Conservation (phyloP, 768 basidiomycete species). For the Mycena sanguinolenta region DNA sequence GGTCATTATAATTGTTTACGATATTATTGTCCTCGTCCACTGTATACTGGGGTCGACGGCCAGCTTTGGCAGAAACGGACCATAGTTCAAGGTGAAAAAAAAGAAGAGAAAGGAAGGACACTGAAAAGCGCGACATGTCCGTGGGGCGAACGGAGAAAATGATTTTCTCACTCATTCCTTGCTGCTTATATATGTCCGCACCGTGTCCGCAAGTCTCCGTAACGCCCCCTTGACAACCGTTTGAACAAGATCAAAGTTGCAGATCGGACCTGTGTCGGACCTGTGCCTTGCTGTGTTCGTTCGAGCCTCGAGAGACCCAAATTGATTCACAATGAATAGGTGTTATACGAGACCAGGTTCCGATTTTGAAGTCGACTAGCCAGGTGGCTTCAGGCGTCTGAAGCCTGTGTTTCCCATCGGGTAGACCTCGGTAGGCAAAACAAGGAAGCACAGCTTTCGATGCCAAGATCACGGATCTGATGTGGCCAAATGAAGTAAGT, state of each 20-base stretch:
- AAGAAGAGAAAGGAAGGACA: slow-evolving; percentile 33
- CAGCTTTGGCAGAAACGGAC: slow-evolving; percentile 30
- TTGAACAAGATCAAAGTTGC: background rate
- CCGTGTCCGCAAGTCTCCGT: background rate
- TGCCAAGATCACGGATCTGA: too few relatives aligned
- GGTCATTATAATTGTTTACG: slow-evolving; percentile 34
- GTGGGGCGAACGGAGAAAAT: slow-evolving; percentile 18
- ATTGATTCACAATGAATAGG: too few relatives aligned
- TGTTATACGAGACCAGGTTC: too few relatives aligned
- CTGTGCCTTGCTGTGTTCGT: too few relatives aligned
- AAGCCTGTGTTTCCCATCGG: too few relatives aligned
- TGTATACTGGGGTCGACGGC: slow-evolving; percentile 27
- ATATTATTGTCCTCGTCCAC: slow-evolving; percentile 32
- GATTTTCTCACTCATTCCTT: background rate
- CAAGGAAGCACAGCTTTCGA: too few relatives aligned
- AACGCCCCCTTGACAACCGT: slow-evolving; percentile 11
- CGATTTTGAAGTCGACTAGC: too few relatives aligned
- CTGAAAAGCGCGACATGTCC: slow-evolving; percentile 24
- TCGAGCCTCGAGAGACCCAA: too few relatives aligned
- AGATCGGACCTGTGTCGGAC: background rate
- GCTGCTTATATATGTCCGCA: slow-evolving; percentile 20
- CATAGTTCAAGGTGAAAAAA: slow-evolving; percentile 28
- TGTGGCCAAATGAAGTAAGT: too few relatives aligned
- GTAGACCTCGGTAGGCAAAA: too few relatives aligned
- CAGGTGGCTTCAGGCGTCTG: too few relatives aligned